phyloP scores from a whole-genome alignment of 1,139 yeast genomes.

The Kurtzmaniella quercitrusa region DNA sequence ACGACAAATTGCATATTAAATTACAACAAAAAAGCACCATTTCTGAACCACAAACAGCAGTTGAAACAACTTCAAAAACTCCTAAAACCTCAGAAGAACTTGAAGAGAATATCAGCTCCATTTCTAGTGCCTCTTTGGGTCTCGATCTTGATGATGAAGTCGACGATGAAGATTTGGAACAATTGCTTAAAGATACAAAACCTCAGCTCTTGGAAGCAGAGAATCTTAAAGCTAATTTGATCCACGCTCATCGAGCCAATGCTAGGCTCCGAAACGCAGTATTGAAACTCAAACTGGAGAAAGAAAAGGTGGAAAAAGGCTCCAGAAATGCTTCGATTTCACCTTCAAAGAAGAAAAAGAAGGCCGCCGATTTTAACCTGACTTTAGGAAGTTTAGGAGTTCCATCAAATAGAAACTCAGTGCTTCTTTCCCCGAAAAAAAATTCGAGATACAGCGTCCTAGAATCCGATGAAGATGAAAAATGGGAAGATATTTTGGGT shows the following conservation, averaged over 20 bases:
- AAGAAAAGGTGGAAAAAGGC: conserved; percentile 7
- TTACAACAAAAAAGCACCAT: conserved; percentile 14
- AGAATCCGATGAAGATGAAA: conserved; percentile 20
- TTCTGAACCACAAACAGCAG: not conserved
- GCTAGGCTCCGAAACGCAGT: conserved; percentile 49
- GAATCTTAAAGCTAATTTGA: conserved; percentile 61
- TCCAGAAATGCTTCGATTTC: conserved; percentile 4
- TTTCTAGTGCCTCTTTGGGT: not conserved
- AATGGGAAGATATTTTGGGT: conserved; percentile 43
- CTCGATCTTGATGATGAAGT: conserved; percentile 4
- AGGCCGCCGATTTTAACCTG: conserved; percentile 9
- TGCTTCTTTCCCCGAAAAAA: conserved; percentile 32
- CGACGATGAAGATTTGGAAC: conserved; percentile 28
- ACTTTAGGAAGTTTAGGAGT: conserved; percentile 7
- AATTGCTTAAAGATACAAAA: conserved; percentile 1
- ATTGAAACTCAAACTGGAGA: conserved; percentile 33
- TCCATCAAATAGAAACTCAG: conserved; percentile 20
- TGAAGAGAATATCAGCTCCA: conserved; percentile 15
- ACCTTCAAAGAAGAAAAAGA: conserved; percentile 18
- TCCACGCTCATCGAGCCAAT: conserved; percentile 61
- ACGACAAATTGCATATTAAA: conserved; percentile 49
- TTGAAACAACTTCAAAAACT: not conserved
- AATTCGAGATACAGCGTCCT: conserved; percentile 29
- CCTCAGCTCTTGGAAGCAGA: conserved; percentile 49
- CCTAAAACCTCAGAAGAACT: conserved; percentile 12